Evolutionary conservation across 2,329 filamentous ascomycete genomes (phyloP), one percentile per base, ranked within the genome.

Genomic region (Neopestalotiopsis rosae): DNA sequence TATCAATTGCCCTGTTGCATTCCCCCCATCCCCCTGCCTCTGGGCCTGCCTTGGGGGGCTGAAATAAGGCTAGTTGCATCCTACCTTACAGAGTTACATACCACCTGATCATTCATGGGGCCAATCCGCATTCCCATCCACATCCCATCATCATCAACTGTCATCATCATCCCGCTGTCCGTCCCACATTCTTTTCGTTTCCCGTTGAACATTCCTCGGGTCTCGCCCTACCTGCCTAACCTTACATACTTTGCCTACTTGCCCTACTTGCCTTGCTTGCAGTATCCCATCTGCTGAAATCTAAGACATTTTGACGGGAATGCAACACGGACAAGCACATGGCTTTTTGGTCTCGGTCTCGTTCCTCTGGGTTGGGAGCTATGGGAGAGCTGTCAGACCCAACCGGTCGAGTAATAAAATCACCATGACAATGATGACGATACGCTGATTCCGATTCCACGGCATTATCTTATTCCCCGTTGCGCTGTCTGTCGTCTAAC

Each of bases 51-150:
- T 28, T 28, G 45, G 45, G 45, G 45, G 45, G 45, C 45, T 52
- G 45, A 52, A 52, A 52, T 52, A 52, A 52, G 45, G 45, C 45
- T 52, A 52, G 6, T 52, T 52, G 45, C 45, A 52, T 52, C 45
- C 45, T 52, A 20, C 17, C 42, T n/a, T n/a, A 6, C 42, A 49
- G 9, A n/a, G n/a, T n/a, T 52, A 9, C 45, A 52, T n/a, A 20
- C 45, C 45, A 52, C 45, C 20, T 17, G 17, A n/a, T 17, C 6
- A n/a, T 49, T n/a, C 42, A 10, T 17, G 45, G 45, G 45, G 45
- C 45, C 45, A 52, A 52, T 52, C 45, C 17, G 17, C 45, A 52
- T n/a, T 52, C 45, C 45, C 45, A n/a, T 49, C 3, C 14, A 13
- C 14, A 49, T 52, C 45, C 45, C 34, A 38, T 10, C 34, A 38